Evolutionary conservation across 1,284 basidiomycete genomes (phyloP), one percentile per base, ranked within the genome.

Genomic region (Amylostereum areolatum): DNA sequence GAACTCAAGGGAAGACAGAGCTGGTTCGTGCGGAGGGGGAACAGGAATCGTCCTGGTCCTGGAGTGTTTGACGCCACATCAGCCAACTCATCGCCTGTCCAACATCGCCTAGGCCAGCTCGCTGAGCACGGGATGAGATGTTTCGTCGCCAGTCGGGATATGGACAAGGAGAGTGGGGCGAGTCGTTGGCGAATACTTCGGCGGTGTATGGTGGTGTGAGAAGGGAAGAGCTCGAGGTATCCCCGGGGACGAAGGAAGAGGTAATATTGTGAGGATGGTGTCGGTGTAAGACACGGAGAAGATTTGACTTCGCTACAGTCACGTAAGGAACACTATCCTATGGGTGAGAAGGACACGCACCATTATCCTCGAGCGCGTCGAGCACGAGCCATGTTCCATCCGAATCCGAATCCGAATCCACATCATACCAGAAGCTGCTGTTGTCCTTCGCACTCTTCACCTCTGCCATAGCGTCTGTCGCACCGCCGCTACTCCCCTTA

Each of bases 121-220:
- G 70, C 12, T 75, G 73, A 0, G 81, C 81, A 42, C 71, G 70
- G 37, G 68, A 66, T 2, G 72, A 68, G 0, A 80, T 57, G 2
- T 73, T 68, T 1, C 67, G 59, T 1, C 82, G 71, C 82, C 82
- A 85, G 55, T 82, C 81, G 0, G 82, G 82, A 57, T 83, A 85
- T 1, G 77, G 76, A 3, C 80, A 52, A 31, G 57, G 39, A n/a
- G 52, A 40, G 37, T 7, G 54, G 35, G 8, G 30, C n/a, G 29
- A 30, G 48, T 53, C 31, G 39, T 44, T n/a, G 48, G 46, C 49
- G 18, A 55, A 55, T 59, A 47, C 10, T 54, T 57, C 57, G n/a
- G 47, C 47, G 12, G 54, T 53, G 39, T 43, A 57, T 12, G 47
- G 61, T 50, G 53, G 61, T 43, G 51, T 66, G 43, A 45, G 64